phyloP scores from a whole-genome alignment of 345 rosid genomes.

The Tarenaya hassleriana region DNA sequence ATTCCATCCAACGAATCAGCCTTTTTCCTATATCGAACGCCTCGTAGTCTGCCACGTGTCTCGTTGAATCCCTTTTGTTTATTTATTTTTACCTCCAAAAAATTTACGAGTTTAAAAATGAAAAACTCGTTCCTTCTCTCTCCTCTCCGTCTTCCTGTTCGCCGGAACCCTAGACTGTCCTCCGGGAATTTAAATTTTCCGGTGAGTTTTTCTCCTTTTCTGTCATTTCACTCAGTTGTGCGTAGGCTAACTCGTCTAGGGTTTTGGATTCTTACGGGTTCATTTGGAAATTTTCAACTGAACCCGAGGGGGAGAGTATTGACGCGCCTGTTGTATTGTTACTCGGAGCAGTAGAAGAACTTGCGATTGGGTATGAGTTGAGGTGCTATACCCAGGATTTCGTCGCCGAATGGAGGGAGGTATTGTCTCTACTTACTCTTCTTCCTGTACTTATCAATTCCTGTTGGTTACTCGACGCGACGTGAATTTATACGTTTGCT shows the following conservation, averaged over 20 bases:
- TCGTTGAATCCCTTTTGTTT: slow-evolving; percentile 3
- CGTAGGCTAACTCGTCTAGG: slow-evolving; percentile 9
- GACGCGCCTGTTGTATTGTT: slow-evolving; percentile 10
- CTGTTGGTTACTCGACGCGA: slow-evolving; percentile 27
- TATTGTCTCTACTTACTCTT: slow-evolving; percentile 91
- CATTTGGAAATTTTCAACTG: neutral
- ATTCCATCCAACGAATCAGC: no score
- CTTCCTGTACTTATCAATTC: slow-evolving; percentile 79
- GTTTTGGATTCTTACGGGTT: slow-evolving; percentile 2
- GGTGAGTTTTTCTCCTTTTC: slow-evolving; percentile 36
- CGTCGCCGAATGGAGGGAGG: slow-evolving; percentile 99
- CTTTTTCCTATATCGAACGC: neutral
- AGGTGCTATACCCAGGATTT: slow-evolving; percentile 54
- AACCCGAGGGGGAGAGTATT: slow-evolving; percentile 3
- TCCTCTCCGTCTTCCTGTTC: slow-evolving; percentile 27
- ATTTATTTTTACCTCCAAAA: neutral
- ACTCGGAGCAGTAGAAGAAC: slow-evolving; percentile 48
- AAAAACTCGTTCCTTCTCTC: slow-evolving; percentile 18
- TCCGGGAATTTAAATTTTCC: slow-evolving; percentile 41
- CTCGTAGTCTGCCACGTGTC: slow-evolving; percentile 2
- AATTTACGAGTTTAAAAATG: slow-evolving; percentile 16
- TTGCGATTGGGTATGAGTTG: slow-evolving; percentile 49
- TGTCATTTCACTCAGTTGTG: neutral
- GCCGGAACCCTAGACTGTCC: slow-evolving; percentile 78
- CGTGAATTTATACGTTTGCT: slow-evolving; percentile 3